phyloP scores from a whole-genome alignment of 78 protist genomes.

The Isochrysis galbana region DNA sequence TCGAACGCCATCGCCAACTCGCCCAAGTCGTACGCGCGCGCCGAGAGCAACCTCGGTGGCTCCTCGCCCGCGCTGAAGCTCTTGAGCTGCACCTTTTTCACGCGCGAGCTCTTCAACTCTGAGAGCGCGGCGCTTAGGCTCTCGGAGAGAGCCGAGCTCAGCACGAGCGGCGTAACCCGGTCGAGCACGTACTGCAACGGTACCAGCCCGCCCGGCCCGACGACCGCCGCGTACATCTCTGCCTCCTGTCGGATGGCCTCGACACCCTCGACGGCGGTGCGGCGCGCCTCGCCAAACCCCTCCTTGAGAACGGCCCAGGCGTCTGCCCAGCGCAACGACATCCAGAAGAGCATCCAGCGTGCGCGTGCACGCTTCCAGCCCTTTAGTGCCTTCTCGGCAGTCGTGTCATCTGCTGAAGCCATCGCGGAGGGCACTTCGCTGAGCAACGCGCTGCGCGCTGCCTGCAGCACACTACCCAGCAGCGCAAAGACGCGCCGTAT shows the following conservation, averaged over 20 bases:
- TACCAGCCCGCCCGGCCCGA: not conserved
- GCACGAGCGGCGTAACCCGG: not conserved
- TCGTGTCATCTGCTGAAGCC: too few species aligned
- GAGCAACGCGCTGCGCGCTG: not conserved
- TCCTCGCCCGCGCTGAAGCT: not conserved
- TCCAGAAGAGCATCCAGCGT: too few species aligned
- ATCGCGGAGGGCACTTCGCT: too few species aligned
- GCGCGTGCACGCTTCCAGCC: too few species aligned
- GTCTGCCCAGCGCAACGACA: not conserved
- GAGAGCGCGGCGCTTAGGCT: not conserved
- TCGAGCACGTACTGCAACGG: not conserved
- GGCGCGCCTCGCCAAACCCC: not conserved
- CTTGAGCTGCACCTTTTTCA: not conserved
- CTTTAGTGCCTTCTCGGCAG: too few species aligned
- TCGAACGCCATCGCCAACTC: not conserved
- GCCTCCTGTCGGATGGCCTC: not conserved
- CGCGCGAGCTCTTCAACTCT: not conserved
- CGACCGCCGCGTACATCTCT: not conserved
- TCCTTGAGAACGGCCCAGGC: not conserved
- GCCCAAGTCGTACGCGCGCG: slow-evolving; percentile 18
- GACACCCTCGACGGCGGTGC: slow-evolving; percentile 1
- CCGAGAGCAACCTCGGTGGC: not conserved
- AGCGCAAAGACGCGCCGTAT: not conserved
- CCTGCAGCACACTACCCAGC: not conserved
- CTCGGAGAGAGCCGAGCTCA: not conserved